Conservation (phyloP, 768 basidiomycete genomes). For the Suillus bovinus region DNA sequence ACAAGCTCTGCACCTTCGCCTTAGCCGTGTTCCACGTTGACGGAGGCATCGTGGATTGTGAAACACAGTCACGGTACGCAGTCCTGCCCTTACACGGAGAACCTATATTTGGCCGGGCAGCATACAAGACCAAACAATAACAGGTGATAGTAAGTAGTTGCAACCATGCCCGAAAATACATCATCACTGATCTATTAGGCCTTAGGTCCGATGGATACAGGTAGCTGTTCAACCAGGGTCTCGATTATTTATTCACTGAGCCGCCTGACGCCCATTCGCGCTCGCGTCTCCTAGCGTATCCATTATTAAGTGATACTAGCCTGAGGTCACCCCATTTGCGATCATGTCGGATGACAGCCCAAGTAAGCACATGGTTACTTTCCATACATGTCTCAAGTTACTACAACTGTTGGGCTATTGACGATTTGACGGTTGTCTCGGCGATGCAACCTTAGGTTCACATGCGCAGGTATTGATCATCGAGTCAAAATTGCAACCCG, state of each 20-base stretch:
- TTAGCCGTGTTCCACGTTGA: slow-evolving; percentile 59
- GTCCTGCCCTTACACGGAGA: neutral
- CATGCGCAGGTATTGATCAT: neutral
- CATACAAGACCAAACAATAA: slow-evolving; percentile 5
- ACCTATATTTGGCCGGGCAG: slow-evolving; percentile 1
- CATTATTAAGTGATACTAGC: neutral
- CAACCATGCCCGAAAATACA: neutral
- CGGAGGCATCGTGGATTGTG: slow-evolving; percentile 25
- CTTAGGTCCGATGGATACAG: neutral
- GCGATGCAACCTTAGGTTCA: neutral
- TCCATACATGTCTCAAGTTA: neutral
- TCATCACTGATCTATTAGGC: neutral
- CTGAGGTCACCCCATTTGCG: neutral
- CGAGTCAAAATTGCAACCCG: neutral
- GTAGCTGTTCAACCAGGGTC: neutral
- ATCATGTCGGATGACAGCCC: neutral
- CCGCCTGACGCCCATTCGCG: slow-evolving; percentile 1
- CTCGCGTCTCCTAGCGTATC: neutral
- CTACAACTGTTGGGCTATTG: neutral
- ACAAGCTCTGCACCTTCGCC: slow-evolving; percentile 45
- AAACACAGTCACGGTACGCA: neutral
- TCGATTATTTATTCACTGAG: neutral
- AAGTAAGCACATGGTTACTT: neutral
- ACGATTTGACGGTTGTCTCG: slow-evolving; percentile 2
- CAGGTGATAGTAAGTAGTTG: neutral